Base-by-base conservation (phyloP, 1,284 basidiomycete species). In the Apiotrichum laibachii region DNA sequence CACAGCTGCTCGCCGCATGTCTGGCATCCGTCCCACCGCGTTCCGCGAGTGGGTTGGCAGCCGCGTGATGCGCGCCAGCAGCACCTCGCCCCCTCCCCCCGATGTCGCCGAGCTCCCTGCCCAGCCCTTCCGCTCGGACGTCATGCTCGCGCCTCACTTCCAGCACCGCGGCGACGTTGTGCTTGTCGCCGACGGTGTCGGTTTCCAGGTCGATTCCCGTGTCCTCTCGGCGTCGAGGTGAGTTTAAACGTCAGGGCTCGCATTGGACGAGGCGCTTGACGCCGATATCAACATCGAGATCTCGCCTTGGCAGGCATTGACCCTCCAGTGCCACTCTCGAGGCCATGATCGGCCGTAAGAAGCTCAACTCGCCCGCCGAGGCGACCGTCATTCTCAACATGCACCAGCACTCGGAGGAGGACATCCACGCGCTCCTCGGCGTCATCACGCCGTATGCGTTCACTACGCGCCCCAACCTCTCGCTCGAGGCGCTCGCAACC, bases 161-260 rank as follows among this genome's bases (percentile, higher is more conserved):
- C 49, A 13, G 5, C 49, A 50, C 49, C 10, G 13, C 49, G 49
- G 49, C 37, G 49, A 50, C 35, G 22, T 19, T 15, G 21, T 50
- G 19, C 49, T 50, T 12, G n/a, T 39, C 9, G 49, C 37, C 19
- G 49, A 40, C 18, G 49, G 37, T 16, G 37, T 50, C 5, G 49
- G 49, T 9, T 50, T 39, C 49, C 49, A 39, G 49, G 35, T 50
- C 13, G 49, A 50, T n/a, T 50, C 49, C 18, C 49, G 49, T n/a
- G 49, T 26, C 19, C 49, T 50, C 5, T 37, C 19, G 9, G 49
- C 49, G 15, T n/a, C 49, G 19, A 50, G 49, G 49, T 50, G 37
- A 37, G 49, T 37, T 16, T 39, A 11, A 16, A 39, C 37, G 10
- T 39, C 37, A 39, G 11, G 37, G 21, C 4, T 4, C 22, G 21